Evolutionary conservation across 257 asterid species (phyloP).

Genomic region (Fraxinus pennsylvanica): DNA sequence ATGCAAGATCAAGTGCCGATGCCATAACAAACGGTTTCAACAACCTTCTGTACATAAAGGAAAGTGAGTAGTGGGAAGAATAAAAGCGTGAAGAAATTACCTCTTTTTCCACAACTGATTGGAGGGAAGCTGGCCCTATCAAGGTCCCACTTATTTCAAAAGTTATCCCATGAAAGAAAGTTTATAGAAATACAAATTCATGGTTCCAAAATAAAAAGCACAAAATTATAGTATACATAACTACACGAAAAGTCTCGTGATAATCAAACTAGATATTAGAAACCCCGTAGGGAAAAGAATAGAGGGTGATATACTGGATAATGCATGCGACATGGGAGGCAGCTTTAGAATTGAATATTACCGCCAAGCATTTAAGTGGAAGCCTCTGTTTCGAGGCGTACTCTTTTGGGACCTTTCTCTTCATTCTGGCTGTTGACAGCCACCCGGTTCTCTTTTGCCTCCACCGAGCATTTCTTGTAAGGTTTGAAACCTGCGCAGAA

Average conservation of each 20-base stretch:
- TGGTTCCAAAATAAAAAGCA: not conserved
- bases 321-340: conserved; percentile 33
- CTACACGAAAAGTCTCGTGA: no score
- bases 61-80: no score
- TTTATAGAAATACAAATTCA: conserved; percentile 31
- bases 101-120: not conserved
- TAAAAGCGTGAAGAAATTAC: no score
- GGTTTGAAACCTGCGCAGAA: conserved; percentile 80
- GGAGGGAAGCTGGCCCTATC: no score
- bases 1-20: no score
- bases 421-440: conserved; percentile 47
- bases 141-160: not conserved
- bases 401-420: conserved; percentile 72
- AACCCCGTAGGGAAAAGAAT: conserved; percentile 24
- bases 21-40: no score
- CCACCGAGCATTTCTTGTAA: conserved; percentile 87
- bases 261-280: conserved; percentile 2
- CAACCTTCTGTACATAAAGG: no score
- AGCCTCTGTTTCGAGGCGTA: conserved; percentile 70
- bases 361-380: conserved; percentile 33
- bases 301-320: conserved; percentile 28
- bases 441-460: conserved; percentile 65
- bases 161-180: conserved; percentile 13
- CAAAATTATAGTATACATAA: no score
- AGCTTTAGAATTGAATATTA: conserved; percentile 18